Conservation (phyloP, 1,284 basidiomycete genomes). For the Tilletia caries region DNA sequence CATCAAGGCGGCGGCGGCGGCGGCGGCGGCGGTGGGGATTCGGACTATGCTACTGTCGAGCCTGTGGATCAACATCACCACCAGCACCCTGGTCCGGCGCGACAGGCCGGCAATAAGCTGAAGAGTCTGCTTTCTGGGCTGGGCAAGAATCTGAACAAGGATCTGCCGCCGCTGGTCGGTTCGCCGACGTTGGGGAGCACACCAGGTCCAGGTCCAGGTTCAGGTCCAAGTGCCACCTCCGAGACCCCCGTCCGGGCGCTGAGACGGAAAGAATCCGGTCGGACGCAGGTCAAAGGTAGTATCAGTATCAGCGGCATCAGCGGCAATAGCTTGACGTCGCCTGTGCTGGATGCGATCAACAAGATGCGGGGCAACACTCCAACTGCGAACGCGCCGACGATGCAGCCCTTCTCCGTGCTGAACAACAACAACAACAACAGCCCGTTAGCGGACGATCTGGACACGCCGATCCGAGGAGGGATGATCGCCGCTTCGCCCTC, state of each 20-base stretch:
- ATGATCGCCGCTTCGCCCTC: constrained; percentile 1
- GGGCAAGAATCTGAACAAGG: constrained; percentile 8
- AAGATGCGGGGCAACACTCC: constrained; percentile 1
- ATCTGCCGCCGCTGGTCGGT: background rate
- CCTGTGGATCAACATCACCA: too few species aligned
- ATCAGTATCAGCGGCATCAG: constrained; percentile 7
- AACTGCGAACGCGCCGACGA: background rate
- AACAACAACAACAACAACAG: too few species aligned
- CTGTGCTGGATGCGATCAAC: constrained; percentile 16
- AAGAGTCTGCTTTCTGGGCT: constrained; percentile 18
- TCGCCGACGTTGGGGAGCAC: too few species aligned
- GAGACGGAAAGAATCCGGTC: constrained; percentile 9
- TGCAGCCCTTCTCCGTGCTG: background rate
- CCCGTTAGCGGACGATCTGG: background rate
- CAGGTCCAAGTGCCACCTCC: background rate
- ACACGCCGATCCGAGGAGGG: background rate
- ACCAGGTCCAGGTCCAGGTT: background rate
- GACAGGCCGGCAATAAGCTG: constrained; percentile 19
- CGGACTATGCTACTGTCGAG: background rate
- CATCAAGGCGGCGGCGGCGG: too few species aligned
- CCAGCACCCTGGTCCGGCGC: constrained; percentile 4
- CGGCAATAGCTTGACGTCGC: constrained; percentile 9
- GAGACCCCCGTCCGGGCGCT: constrained; percentile 11
- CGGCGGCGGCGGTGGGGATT: background rate
- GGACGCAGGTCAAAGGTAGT: constrained; percentile 1